phyloP scores from a whole-genome alignment of 371 early-diverging fungal genomes.

The Saksenaea vasiformis region DNA sequence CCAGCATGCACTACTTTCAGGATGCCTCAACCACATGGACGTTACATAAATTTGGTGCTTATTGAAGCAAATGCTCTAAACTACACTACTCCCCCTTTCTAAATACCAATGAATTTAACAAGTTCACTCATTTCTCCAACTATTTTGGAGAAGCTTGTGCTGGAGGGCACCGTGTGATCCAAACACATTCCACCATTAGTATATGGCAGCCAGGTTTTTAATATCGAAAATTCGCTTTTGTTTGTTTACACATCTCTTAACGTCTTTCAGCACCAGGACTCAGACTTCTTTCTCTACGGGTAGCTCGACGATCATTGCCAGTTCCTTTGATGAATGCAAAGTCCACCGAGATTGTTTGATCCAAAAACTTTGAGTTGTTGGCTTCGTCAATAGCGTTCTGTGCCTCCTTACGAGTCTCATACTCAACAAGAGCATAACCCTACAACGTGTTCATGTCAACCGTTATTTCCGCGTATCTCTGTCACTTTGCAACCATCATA shows the following conservation, averaged over 20 bases:
- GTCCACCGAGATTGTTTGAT: conserved; percentile 70
- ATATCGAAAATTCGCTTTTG: not conserved
- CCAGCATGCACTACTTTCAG: no score
- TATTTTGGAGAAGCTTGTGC: no score
- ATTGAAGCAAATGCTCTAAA: no score
- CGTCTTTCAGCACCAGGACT: conserved; percentile 14
- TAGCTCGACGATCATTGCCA: conserved; percentile 12
- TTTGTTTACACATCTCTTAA: not conserved
- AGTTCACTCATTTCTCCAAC: no score
- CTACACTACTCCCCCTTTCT: no score
- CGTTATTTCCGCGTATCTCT: not conserved
- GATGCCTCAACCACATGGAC: no score
- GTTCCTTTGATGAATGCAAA: conserved; percentile 80
- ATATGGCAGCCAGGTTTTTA: not conserved
- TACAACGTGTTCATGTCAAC: conserved; percentile 21
- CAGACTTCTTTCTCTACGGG: conserved; percentile 19
- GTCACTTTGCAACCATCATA: conserved; percentile 26
- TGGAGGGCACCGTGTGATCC: no score
- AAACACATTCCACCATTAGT: no score
- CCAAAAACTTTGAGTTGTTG: conserved; percentile 74
- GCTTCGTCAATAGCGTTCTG: conserved; percentile 74
- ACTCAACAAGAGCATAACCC: conserved; percentile 96
- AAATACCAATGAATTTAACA: no score
- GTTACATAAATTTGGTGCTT: no score
- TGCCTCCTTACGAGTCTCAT: conserved; percentile 81